phyloP scores from a whole-genome alignment of 495 filamentous ascomycete genomes.

The Penicillium atrosanguineum region DNA sequence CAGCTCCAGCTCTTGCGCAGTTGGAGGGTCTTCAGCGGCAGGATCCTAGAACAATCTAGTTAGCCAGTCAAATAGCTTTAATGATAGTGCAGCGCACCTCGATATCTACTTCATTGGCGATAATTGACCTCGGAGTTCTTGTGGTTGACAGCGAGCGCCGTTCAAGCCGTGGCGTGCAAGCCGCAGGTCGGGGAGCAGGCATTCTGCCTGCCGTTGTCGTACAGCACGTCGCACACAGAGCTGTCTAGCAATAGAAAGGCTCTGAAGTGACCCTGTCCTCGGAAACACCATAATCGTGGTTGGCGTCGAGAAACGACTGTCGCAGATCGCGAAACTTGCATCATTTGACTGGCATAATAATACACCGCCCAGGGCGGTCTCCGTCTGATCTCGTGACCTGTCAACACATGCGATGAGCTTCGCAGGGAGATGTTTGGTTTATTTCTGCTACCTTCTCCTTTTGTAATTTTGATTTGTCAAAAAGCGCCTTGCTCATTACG shows the following conservation, averaged over 20 bases:
- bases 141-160: slow-evolving; percentile 13
- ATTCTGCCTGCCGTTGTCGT: slow-evolving; percentile 1
- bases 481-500: neutral
- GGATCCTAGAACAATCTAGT: neutral
- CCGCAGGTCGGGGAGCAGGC: neutral
- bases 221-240: slow-evolving; percentile 4
- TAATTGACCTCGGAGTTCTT: slow-evolving; percentile 3
- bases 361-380: slow-evolving; percentile 16
- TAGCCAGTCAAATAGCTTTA: neutral
- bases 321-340: slow-evolving; percentile 16
- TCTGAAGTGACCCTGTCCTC: slow-evolving; percentile 23
- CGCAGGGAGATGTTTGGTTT: neutral
- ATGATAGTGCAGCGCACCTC: slow-evolving; percentile 6
- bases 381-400: neutral
- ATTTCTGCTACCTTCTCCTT: neutral
- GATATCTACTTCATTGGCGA: neutral
- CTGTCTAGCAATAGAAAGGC: slow-evolving; percentile 10
- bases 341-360: slow-evolving; percentile 15
- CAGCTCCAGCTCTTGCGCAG: slow-evolving; percentile 18
- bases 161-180: neutral
- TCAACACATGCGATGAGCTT: neutral
- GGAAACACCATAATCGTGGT: slow-evolving; percentile 26
- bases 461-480: neutral
- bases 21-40: neutral
- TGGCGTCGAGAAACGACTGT: slow-evolving; percentile 7